Evolutionary conservation across 1,139 yeast species (phyloP).

Genomic region (Pichia sp.): DNA sequence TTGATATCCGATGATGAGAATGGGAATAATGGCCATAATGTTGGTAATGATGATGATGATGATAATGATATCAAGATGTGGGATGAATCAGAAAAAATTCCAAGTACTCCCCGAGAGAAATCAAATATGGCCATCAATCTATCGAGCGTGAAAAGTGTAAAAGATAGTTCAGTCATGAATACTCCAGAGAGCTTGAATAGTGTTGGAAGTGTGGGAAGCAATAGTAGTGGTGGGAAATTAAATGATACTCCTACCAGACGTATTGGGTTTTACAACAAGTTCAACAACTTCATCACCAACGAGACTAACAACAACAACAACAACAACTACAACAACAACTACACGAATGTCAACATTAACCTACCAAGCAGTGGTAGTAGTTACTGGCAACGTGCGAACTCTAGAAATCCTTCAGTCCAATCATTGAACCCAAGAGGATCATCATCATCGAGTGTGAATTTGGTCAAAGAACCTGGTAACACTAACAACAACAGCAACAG

Average conservation of each 20-base stretch:
- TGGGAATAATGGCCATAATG: not conserved
- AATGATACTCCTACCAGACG: constrained; percentile 23
- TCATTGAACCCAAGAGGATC: constrained; percentile 10
- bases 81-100: constrained; percentile 24
- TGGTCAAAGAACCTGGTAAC: constrained; percentile 14
- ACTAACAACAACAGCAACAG: not conserved
- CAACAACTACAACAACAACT: constrained; percentile 3
- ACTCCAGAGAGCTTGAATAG: constrained; percentile 15
- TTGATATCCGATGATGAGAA: not conserved
- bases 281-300: not conserved
- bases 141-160: constrained; percentile 7
- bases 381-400: constrained; percentile 23
- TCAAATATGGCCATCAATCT: not conserved
- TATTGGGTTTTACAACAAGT: not conserved
- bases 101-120: constrained; percentile 31
- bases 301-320: constrained; percentile 6
- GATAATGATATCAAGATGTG: constrained; percentile 13
- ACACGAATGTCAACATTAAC: not conserved
- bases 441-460: constrained; percentile 9
- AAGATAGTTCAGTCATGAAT: constrained; percentile 5
- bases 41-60: constrained; percentile 2
- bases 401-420: constrained; percentile 18
- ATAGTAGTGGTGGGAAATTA: constrained; percentile 4
- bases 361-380: constrained; percentile 8
- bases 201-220: constrained; percentile 4